A percentile compares a stretch with the other conserved stretches of the same genome.
Evolutionary conservation across 2,329 filamentous ascomycete species (phyloP).

Genomic region (Colletotrichum filicis): DNA sequence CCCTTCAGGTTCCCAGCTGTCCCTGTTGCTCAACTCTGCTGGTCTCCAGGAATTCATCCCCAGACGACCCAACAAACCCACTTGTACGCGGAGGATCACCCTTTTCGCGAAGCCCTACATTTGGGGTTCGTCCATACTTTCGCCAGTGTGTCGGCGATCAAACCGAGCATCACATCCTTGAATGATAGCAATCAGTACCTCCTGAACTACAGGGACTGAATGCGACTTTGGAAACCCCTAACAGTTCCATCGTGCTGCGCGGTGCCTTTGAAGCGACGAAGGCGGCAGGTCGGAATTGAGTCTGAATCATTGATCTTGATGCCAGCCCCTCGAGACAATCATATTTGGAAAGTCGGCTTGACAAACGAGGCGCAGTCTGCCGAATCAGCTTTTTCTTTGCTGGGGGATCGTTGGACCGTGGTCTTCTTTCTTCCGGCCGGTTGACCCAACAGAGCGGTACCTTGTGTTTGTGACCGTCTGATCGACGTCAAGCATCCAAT

Average conservation of each 20-base stretch:
- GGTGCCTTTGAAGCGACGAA: background rate
- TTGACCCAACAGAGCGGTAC: background rate
- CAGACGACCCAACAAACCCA: conserved; percentile 7
- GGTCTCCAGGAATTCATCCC: background rate
- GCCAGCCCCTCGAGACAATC: background rate
- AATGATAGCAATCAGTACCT: background rate
- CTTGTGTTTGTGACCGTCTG: background rate
- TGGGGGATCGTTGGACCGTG: background rate
- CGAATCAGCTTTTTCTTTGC: too few species aligned
- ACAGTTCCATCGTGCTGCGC: background rate
- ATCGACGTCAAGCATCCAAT: background rate
- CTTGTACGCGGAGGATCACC: background rate
- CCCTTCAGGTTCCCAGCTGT: conserved; percentile 12
- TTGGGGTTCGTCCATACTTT: conserved; percentile 7
- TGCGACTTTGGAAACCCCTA: background rate
- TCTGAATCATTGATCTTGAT: background rate
- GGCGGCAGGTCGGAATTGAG: background rate
- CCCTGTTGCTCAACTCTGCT: background rate
- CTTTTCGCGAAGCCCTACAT: background rate
- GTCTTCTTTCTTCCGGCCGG: background rate
- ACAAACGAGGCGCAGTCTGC: background rate
- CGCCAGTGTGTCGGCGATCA: background rate
- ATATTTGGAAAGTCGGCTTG: background rate
- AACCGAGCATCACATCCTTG: background rate
- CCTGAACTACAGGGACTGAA: background rate